Percentiles rank a stretch among this genome's conserved stretches.
phyloP scores from a whole-genome alignment of 805 yeast species.

The Barnettozyma siamensis region DNA sequence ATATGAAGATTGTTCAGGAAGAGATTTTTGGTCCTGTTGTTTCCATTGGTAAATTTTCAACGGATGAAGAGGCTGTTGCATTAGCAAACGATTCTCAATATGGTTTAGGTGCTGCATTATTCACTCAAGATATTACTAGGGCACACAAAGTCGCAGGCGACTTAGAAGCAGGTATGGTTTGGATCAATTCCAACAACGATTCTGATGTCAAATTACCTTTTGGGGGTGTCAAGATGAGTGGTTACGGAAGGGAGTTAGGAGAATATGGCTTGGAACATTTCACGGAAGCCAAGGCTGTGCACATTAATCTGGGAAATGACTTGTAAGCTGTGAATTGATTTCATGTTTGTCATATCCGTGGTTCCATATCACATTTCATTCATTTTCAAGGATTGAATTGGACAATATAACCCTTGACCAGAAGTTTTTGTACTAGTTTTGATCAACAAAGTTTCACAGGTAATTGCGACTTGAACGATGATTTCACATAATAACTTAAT shows the following conservation, averaged over 20 bases:
- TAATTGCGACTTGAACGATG: no score
- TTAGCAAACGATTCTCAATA: constrained; percentile 39
- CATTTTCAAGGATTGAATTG: no score
- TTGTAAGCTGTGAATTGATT: constrained; percentile 9
- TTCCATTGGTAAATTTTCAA: constrained; percentile 36
- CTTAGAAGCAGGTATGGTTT: constrained; percentile 44
- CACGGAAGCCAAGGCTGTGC: constrained; percentile 63
- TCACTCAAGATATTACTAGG: constrained; percentile 33
- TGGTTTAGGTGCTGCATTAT: constrained; percentile 44
- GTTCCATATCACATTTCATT: no score
- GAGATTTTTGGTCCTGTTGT: constrained; percentile 53
- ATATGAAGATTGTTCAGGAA: constrained; percentile 38
- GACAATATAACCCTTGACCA: no score
- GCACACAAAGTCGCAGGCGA: constrained; percentile 37
- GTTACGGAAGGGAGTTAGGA: constrained; percentile 65
- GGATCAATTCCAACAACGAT: constrained; percentile 56
- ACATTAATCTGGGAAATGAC: constrained; percentile 52
- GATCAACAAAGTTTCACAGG: no score
- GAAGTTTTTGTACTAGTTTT: no score
- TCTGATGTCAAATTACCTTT: constrained; percentile 54
- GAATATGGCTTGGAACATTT: constrained; percentile 57
- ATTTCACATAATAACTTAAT: no score
- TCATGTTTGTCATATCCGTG: neutral
- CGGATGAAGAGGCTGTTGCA: constrained; percentile 38
- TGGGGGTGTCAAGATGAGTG: constrained; percentile 65